phyloP scores from a whole-genome alignment of 1,284 basidiomycete species.

The Ceratorhiza oryzae-sativae region DNA sequence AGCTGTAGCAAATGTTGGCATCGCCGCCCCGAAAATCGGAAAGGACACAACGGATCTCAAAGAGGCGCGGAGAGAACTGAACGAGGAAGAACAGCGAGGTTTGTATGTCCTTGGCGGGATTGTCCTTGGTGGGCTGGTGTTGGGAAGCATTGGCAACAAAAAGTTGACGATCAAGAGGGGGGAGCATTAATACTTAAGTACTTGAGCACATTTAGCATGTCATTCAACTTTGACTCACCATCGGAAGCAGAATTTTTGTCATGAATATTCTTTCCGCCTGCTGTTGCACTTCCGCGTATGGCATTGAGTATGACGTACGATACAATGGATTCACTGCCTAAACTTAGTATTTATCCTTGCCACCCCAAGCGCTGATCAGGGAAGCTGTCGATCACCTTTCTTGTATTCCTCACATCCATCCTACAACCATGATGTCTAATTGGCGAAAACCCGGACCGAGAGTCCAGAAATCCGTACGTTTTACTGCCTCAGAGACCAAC shows the following conservation, averaged over 20 bases:
- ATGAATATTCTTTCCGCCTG: background rate
- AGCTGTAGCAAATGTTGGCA: background rate
- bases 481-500: background rate
- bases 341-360: slow-evolving; percentile 20
- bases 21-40: background rate
- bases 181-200: background rate
- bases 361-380: slow-evolving; percentile 26
- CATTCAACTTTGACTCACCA: background rate
- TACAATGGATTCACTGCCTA: background rate
- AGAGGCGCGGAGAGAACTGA: slow-evolving; percentile 56
- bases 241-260: background rate
- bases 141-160: slow-evolving; percentile 37
- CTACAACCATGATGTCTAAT: slow-evolving; percentile 13
- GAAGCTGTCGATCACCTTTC: background rate
- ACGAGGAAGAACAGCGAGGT: slow-evolving; percentile 61
- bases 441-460: background rate
- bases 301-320: background rate
- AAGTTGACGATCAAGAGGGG: slow-evolving; percentile 20
- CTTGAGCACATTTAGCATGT: background rate
- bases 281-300: background rate
- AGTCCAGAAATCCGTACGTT: slow-evolving; percentile 20
- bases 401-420: background rate
- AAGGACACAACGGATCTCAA: slow-evolving; percentile 42
- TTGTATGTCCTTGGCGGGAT: slow-evolving; percentile 62
- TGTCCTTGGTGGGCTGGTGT: slow-evolving; percentile 60